These are phyloP conservation scores for Flaveria sonorensis DNA, from an alignment of 129 eudicot genomes.

Conservation along the genomic window DNA sequence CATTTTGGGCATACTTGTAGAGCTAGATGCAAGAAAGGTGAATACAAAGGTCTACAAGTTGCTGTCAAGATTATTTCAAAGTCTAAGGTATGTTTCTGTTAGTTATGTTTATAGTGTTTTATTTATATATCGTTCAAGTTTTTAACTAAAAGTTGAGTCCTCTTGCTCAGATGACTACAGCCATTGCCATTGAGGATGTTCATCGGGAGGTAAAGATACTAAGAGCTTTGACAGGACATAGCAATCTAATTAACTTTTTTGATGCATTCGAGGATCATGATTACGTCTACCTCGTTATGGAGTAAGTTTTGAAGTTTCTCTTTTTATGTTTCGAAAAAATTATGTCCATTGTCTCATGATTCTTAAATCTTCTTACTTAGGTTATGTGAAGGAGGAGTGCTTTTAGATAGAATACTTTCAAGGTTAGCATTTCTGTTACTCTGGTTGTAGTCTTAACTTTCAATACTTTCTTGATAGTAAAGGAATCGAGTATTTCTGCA, in stretches of 20 bases:
- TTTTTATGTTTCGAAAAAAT: neutral
- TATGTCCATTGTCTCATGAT: neutral
- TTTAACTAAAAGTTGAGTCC: conserved; percentile 10
- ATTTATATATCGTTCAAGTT: too few species aligned
- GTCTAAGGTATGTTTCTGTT: conserved; percentile 23
- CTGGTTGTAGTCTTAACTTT: neutral
- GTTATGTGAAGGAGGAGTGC: conserved; percentile 47
- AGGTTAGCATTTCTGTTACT: conserved; percentile 16
- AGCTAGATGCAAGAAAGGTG: conserved; percentile 34
- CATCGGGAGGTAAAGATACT: conserved; percentile 41
- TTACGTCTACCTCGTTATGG: conserved; percentile 38
- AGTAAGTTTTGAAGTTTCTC: conserved; percentile 18
- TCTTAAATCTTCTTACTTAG: conserved; percentile 9
- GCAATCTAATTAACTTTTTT: conserved; percentile 30
- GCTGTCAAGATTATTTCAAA: conserved; percentile 40
- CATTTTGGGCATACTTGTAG: conserved; percentile 41
- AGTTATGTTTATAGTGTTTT: too few species aligned
- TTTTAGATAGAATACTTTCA: conserved; percentile 42
- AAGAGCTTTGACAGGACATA: conserved; percentile 35
- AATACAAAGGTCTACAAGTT: conserved; percentile 38
- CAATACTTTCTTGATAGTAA: neutral
- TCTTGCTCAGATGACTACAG: conserved; percentile 37
- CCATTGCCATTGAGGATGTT: conserved; percentile 46
- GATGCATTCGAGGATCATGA: conserved; percentile 46
- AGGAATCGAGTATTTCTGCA: neutral